Evolutionary conservation across 306 rosid species (phyloP).

Genomic region (Fragaria iinumae): DNA sequence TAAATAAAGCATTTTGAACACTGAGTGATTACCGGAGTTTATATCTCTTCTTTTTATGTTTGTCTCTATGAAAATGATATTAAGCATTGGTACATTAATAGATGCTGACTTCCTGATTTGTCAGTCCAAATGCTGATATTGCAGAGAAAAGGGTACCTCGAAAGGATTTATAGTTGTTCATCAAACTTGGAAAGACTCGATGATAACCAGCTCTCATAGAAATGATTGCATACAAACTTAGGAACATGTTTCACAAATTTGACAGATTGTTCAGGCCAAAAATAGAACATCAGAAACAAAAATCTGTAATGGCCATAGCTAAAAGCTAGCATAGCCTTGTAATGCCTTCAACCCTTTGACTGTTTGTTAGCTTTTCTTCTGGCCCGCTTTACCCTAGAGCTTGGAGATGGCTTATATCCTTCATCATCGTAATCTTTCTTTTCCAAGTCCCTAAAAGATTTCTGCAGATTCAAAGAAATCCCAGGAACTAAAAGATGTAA

Average conservation of each 20-base stretch:
- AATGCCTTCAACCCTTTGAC: constrained; percentile 20
- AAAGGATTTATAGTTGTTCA: neutral
- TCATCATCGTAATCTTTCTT: constrained; percentile 45
- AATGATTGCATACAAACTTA: neutral
- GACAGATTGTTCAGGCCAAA: neutral
- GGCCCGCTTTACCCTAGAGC: constrained; percentile 60
- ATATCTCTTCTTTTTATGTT: neutral
- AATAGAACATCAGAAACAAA: neutral
- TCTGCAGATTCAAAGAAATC: constrained; percentile 31
- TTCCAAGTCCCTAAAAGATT: constrained; percentile 54
- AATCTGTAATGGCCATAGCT: neutral
- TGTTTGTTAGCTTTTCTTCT: constrained; percentile 61
- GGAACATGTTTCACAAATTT: neutral
- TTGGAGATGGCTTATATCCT: constrained; percentile 46
- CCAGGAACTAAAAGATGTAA: neutral
- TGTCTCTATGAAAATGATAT: neutral
- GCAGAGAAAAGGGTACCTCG: neutral
- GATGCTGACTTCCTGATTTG: neutral
- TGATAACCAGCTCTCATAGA: neutral
- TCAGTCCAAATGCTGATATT: neutral
- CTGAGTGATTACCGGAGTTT: neutral
- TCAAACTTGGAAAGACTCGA: neutral
- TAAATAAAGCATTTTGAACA: neutral
- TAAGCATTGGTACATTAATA: neutral
- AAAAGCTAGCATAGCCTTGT: neutral